Evolutionary conservation across 441 rosid species (phyloP).

Genomic region (Mallotus repandus): DNA sequence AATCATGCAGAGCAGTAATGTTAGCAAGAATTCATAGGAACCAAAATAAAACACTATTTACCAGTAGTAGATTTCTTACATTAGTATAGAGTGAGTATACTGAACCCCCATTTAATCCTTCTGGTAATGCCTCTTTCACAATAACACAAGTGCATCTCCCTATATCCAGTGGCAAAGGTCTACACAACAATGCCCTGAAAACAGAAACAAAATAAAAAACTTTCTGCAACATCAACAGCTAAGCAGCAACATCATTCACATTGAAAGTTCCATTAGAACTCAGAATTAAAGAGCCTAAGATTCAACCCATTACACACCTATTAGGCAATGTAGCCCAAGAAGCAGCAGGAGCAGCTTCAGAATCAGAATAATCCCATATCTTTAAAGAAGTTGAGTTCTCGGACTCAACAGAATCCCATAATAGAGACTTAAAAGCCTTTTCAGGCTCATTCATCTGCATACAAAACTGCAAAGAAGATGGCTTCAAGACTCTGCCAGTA

Average conservation of each 20-base stretch:
- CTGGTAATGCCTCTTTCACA: slow-evolving; percentile 61
- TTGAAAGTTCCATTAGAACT: not conserved
- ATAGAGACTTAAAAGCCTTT: slow-evolving; percentile 44
- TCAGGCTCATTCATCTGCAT: slow-evolving; percentile 76
- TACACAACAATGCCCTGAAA: slow-evolving; percentile 73
- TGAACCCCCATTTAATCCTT: slow-evolving; percentile 52
- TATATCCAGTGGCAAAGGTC: slow-evolving; percentile 83
- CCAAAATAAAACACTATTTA: not conserved
- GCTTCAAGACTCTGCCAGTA: slow-evolving; percentile 56
- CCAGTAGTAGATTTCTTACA: slow-evolving; percentile 38
- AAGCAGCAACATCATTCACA: not conserved
- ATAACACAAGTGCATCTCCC: slow-evolving; percentile 89
- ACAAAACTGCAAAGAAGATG: slow-evolving; percentile 66
- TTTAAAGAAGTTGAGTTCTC: slow-evolving; percentile 66
- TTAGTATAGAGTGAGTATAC: slow-evolving; percentile 75
- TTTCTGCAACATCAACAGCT: not conserved
- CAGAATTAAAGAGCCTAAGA: not conserved
- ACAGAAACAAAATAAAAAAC: not conserved
- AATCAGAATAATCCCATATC: slow-evolving; percentile 91
- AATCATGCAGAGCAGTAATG: not conserved
- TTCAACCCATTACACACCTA: slow-evolving; percentile 40
- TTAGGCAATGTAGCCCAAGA: slow-evolving; percentile 92
- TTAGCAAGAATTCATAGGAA: not conserved
- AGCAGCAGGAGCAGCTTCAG: slow-evolving; percentile 94
- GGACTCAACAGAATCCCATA: slow-evolving; percentile 60